Evolutionary conservation across 805 yeast genomes (phyloP).

Genomic region (Zygosaccharomyces bisporus): DNA sequence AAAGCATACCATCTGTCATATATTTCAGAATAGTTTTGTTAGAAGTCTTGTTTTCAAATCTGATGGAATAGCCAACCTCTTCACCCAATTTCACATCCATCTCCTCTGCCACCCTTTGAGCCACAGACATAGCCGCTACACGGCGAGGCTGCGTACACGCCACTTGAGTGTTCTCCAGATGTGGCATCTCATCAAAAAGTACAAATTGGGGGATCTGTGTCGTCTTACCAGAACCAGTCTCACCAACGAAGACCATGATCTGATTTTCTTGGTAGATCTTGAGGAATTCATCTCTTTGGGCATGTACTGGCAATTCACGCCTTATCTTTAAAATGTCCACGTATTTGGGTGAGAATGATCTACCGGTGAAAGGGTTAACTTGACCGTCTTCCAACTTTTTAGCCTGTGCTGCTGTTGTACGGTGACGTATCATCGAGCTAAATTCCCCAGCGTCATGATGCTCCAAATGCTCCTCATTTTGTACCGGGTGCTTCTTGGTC

Average conservation of each 20-base stretch:
- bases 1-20: conserved; percentile 98
- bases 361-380: conserved; percentile 78
- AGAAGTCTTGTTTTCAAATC: conserved; percentile 88
- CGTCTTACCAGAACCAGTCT: conserved; percentile 98
- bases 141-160: conserved; percentile 97
- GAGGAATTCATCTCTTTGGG: conserved; percentile 86
- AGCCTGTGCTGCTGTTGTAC: conserved; percentile 66
- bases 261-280: conserved; percentile 80
- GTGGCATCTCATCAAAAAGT: conserved; percentile 85
- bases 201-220: conserved; percentile 98
- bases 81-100: conserved; percentile 62
- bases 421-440: conserved; percentile 49
- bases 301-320: conserved; percentile 88
- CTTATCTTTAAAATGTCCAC: conserved; percentile 73
- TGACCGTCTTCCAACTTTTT: conserved; percentile 52
- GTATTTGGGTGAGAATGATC: conserved; percentile 58
- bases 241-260: conserved; percentile 98
- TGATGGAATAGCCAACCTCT: conserved; percentile 81
- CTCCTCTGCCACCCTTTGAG: conserved; percentile 80
- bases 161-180: conserved; percentile 73
- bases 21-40: conserved; percentile 80
- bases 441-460: conserved; percentile 70
- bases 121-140: conserved; percentile 79
- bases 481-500: conserved; percentile 47
- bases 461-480: conserved; percentile 37